Conservation (phyloP, 495 filamentous ascomycete species). For the Lindgomyces ingoldianus region DNA sequence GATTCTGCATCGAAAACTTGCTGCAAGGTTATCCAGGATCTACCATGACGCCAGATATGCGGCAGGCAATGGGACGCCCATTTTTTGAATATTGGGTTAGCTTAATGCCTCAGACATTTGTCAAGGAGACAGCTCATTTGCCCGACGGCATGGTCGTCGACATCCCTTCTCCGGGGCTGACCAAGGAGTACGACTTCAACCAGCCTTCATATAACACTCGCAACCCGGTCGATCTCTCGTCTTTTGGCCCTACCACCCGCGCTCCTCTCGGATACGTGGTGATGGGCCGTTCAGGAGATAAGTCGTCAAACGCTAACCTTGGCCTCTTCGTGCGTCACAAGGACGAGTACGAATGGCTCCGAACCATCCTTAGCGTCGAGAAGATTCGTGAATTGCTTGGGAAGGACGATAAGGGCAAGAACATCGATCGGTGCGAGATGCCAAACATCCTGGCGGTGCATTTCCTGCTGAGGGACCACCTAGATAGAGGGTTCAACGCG, state of each 20-base stretch:
- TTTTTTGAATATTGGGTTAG: slow-evolving; percentile 27
- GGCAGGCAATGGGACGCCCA: slow-evolving; percentile 17
- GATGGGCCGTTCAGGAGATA: slow-evolving; percentile 26
- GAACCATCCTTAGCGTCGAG: slow-evolving; percentile 12
- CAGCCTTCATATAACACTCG: slow-evolving; percentile 15
- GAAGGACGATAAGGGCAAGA: slow-evolving; percentile 18
- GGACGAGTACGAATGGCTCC: slow-evolving; percentile 28
- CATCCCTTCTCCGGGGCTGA: slow-evolving; percentile 11
- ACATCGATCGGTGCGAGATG: slow-evolving; percentile 24
- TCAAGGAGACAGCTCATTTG: slow-evolving; percentile 19
- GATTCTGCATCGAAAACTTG: slow-evolving; percentile 25
- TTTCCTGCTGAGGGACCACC: slow-evolving; percentile 19
- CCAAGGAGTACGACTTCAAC: slow-evolving; percentile 8
- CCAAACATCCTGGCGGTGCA: slow-evolving; percentile 21
- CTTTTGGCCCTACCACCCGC: slow-evolving; percentile 20
- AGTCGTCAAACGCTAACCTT: slow-evolving; percentile 21
- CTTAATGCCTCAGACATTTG: slow-evolving; percentile 15
- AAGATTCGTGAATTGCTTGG: slow-evolving; percentile 13
- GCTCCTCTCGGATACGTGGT: slow-evolving; percentile 28
- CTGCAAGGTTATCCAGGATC: slow-evolving; percentile 28
- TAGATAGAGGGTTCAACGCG: slow-evolving; percentile 9
- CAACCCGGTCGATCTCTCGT: slow-evolving; percentile 20
- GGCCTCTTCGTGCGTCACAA: slow-evolving; percentile 19
- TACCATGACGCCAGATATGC: slow-evolving; percentile 30
- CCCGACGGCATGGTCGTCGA: slow-evolving; percentile 12